Conservation (phyloP, 2,329 filamentous ascomycete genomes). For the Chrysoporthe deuterocubensis region DNA sequence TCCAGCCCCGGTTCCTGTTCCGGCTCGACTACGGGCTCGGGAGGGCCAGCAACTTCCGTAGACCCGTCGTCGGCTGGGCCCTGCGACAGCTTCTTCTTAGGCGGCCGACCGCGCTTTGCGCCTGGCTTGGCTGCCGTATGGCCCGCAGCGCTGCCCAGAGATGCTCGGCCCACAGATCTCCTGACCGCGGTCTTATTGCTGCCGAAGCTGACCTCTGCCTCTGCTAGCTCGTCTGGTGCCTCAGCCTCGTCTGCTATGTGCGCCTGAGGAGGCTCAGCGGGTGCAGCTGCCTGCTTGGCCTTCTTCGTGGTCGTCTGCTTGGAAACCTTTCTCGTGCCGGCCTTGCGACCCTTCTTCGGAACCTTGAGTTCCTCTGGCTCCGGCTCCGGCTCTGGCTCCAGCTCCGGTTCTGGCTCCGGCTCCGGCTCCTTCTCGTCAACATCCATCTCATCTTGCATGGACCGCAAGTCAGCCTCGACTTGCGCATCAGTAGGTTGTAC, state of each 20-base stretch:
- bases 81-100: constrained; percentile 29
- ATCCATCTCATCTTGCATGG: constrained; percentile 55
- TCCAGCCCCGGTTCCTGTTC: constrained; percentile 10
- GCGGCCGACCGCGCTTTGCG: constrained; percentile 26
- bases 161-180: constrained; percentile 34
- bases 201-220: constrained; percentile 44
- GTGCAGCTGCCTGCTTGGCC: constrained; percentile 38
- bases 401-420: constrained; percentile 35
- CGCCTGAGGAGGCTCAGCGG: constrained; percentile 31
- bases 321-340: constrained; percentile 54
- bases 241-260: constrained; percentile 29
- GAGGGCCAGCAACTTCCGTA: background rate
- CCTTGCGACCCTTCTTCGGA: constrained; percentile 60
- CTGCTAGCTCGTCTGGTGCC: constrained; percentile 37
- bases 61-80: constrained; percentile 13
- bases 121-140: constrained; percentile 18
- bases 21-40: constrained; percentile 15
- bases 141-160: constrained; percentile 15
- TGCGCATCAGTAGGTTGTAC: constrained; percentile 50
- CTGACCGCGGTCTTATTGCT: constrained; percentile 50
- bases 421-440: constrained; percentile 35
- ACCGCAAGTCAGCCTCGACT: constrained; percentile 55
- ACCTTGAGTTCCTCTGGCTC: constrained; percentile 46
- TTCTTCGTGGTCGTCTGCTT: constrained; percentile 53
- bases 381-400: constrained; percentile 30